Evolutionary conservation across 148 eudicot species (phyloP), one percentile per base, ranked within the genome.

Genomic region (Agrostemma githago): DNA sequence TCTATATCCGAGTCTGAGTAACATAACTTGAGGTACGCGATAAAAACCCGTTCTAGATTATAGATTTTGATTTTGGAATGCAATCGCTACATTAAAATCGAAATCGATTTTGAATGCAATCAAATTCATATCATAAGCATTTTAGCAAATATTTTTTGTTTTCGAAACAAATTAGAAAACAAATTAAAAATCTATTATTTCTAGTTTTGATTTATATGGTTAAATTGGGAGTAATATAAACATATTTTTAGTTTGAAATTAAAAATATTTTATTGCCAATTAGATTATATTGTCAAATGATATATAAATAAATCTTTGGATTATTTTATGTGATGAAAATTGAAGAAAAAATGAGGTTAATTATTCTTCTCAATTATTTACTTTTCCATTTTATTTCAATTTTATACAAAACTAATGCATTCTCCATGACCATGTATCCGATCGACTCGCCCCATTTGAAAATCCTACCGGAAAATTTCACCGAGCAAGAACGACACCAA

Each of bases 391-490:
- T 43, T 15, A 43, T 67, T 67, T 43, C 56, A 1, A 16, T 67
- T n/a, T 14, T 67, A 2, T 17, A 67, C 56, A 20, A 43, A 67
- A n/a, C 56, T 5, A 67, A 67, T 44, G 53, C 71, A 42, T 67
- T 67, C 11, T 67, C 54, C 34, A 67, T 67, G 56, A 67, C 37
- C 8, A 43, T 67, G 54, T 43, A 67, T 67, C 71, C 71, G 19
- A 67, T 67, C 15, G 56, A 67, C 44, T 42, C 71, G 5, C 71
- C 71, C 10, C 71, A 8, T 8, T 67, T 67, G 20, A 67, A 67
- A n/a, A 67, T 67, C 43, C 6, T 67, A 2, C 71, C 71, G 14
- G 71, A 67, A 19, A 67, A n/a, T 42, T 67, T n/a, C 15, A 67
- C 34, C 38, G 9, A 2, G 37, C 12, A 42, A 67, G 71, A 67